Evolutionary conservation across 306 rosid species (phyloP), one percentile per base, ranked within the genome.

Genomic region (Ammopiptanthus mongolicus): DNA sequence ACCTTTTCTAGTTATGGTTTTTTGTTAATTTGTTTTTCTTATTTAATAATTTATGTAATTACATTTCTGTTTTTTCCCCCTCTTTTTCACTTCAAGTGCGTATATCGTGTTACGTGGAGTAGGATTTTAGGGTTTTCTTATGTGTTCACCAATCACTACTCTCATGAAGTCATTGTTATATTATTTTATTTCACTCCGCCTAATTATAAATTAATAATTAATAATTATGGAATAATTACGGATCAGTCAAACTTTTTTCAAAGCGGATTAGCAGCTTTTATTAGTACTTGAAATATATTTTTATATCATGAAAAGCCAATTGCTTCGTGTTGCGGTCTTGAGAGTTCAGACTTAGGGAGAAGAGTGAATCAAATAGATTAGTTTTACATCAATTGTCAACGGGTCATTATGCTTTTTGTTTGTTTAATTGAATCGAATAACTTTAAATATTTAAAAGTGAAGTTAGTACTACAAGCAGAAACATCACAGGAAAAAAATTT

Each of bases 221-320:
- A 81, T 75, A n/a, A 69, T 75, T 58, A 61, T 19, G 39, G 9
- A 70, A 70, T 70, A 46, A 76, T 76, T 18, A 64, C 4, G 47
- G 44, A 48, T 39, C 69, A 15, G 21, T 57, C 41, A 6, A 12
- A 2, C 63, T 46, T 77, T 23, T 57, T 53, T 3, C 6, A 0
- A 37, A 69, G 69, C 5, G 72, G 33, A 1, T 60, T 47, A 46
- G 28, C 77, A 78, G 65, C 65, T 78, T 78, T 50, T 15, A 60
- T 57, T 52, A 11, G 2, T 55, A 13, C 12, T 60, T 63, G 12
- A 34, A 1, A 31, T 37, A 18, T 59, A 10, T 51, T 48, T 50
- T 69, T 29, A 18, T 21, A 3, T 18, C 15, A 71, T 36, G 15
- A 4, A 53, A 53, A 55, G 25, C 53, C 55, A 55, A 8, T 70